Evolutionary conservation across 441 rosid species (phyloP).

Genomic region (Populus hybrid): DNA sequence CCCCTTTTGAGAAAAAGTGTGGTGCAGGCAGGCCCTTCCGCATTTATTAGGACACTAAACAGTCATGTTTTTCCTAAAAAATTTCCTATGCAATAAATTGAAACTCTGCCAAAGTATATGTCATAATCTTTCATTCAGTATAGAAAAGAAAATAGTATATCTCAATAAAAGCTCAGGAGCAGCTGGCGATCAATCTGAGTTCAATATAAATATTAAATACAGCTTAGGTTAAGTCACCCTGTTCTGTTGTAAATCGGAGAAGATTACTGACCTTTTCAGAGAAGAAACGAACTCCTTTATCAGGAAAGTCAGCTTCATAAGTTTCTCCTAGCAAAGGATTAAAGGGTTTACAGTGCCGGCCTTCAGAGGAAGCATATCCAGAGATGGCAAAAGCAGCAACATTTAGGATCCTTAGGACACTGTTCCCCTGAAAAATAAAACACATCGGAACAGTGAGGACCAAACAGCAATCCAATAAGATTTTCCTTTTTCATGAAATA

Average conservation of each 20-base stretch:
- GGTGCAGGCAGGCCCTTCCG: too few species aligned
- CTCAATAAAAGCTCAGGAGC: background rate
- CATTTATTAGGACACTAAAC: too few species aligned
- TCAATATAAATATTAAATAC: background rate
- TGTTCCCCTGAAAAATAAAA: constrained; percentile 58
- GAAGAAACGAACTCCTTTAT: constrained; percentile 87
- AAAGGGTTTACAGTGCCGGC: constrained; percentile 96
- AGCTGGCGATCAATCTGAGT: background rate
- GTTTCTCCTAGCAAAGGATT: constrained; percentile 99
- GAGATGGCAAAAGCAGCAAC: constrained; percentile 98
- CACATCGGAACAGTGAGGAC: background rate
- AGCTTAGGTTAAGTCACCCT: background rate
- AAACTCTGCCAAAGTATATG: too few species aligned
- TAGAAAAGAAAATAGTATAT: background rate
- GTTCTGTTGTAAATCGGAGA: background rate
- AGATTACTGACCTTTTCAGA: constrained; percentile 78
- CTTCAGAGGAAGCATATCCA: constrained; percentile 95
- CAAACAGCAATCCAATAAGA: background rate
- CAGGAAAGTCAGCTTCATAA: constrained; percentile 94
- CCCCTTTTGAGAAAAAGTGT: too few species aligned
- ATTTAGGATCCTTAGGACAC: constrained; percentile 62
- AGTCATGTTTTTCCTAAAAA: too few species aligned
- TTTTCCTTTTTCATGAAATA: background rate
- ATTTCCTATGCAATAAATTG: too few species aligned
- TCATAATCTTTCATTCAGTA: too few species aligned